These are phyloP conservation scores for Fomitopsis pulvina DNA, from an alignment of 768 basidiomycete genomes.

Conservation along the genomic window DNA sequence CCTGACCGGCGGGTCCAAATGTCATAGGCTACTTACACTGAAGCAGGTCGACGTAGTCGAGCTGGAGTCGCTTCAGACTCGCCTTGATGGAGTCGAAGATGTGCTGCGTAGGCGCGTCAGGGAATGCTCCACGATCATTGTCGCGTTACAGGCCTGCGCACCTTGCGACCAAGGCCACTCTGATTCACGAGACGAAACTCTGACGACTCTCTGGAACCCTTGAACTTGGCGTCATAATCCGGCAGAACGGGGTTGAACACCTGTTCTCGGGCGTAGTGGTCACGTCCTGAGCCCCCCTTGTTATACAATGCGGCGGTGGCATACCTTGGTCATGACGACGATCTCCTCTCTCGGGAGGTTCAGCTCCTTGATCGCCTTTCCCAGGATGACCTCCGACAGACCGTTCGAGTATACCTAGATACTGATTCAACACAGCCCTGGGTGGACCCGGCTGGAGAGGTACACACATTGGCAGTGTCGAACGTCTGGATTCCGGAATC, in stretches of 20 bases:
- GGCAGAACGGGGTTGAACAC: slow-evolving; percentile 9
- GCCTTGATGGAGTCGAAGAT: slow-evolving; percentile 65
- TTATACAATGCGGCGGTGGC: background rate
- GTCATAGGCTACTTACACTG: slow-evolving; percentile 11
- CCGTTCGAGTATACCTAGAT: slow-evolving; percentile 31
- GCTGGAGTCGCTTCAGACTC: slow-evolving; percentile 58
- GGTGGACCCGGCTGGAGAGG: too few species aligned
- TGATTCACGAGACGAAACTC: slow-evolving; percentile 30
- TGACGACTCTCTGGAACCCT: slow-evolving; percentile 1
- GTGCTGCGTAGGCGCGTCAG: slow-evolving; percentile 33
- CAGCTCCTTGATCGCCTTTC: slow-evolving; percentile 38
- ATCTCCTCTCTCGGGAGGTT: slow-evolving; percentile 36
- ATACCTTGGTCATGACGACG: slow-evolving; percentile 42
- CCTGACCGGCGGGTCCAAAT: background rate
- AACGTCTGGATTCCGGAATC: slow-evolving; percentile 33
- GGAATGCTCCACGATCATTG: background rate
- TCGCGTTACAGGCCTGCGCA: background rate
- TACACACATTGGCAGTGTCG: slow-evolving; percentile 27
- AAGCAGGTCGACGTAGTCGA: slow-evolving; percentile 51
- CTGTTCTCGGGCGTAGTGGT: slow-evolving; percentile 3
- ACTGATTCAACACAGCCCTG: too few species aligned
- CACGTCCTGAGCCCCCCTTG: too few species aligned
- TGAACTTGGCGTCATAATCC: slow-evolving; percentile 4
- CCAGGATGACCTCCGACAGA: slow-evolving; percentile 35
- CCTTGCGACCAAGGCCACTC: slow-evolving; percentile 27